phyloP scores from a whole-genome alignment of 1,284 basidiomycete genomes.

The Tilletia horrida region DNA sequence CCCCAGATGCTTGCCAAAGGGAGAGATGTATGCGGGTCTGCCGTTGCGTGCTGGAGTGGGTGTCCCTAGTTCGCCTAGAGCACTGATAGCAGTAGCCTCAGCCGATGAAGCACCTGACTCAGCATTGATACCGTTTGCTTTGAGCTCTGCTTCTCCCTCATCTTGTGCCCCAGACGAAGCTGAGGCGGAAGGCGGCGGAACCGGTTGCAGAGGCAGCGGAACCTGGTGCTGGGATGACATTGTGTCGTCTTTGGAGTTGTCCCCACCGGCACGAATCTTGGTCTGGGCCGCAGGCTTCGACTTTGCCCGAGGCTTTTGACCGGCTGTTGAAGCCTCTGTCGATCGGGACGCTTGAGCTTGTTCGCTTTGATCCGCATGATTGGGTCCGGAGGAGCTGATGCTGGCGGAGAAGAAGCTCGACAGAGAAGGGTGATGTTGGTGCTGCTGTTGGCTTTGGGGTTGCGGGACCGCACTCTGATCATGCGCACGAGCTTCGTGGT shows the following conservation, averaged over 20 bases:
- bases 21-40: constrained; percentile 23
- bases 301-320: not conserved
- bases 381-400: not conserved
- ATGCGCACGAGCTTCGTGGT: not conserved
- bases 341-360: not conserved
- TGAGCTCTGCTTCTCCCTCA: too few relatives aligned
- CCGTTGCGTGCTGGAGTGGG: constrained; percentile 6
- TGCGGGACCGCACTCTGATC: not conserved
- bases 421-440: not conserved
- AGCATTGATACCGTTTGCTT: not conserved
- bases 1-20: constrained; percentile 42
- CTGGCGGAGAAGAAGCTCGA: constrained; percentile 4
- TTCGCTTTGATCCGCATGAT: constrained; percentile 1
- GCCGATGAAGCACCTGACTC: not conserved
- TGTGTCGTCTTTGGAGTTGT: not conserved
- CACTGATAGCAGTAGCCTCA: not conserved
- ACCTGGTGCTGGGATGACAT: too few relatives aligned
- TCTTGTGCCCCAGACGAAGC: not conserved
- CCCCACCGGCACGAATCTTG: not conserved
- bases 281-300: not conserved
- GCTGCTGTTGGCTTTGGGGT: not conserved
- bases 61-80: not conserved
- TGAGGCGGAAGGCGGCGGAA: not conserved
- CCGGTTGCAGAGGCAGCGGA: not conserved
- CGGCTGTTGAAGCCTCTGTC: not conserved